Conservation (phyloP, 2,329 filamentous ascomycete species). For the Periconia digitata region DNA sequence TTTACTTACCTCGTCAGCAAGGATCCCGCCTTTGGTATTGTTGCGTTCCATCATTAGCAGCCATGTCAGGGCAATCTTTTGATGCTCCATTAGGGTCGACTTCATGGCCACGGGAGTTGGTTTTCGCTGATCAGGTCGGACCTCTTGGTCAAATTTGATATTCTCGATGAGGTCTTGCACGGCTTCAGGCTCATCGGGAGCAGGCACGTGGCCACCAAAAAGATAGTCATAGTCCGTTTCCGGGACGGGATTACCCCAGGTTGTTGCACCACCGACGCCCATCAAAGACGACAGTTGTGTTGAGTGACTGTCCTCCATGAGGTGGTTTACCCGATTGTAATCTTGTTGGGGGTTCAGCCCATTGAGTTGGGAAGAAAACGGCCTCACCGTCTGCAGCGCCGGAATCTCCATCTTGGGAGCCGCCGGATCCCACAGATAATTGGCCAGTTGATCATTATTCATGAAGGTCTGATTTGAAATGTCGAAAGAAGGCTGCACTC, state of each 20-base stretch:
- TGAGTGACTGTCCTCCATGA: too few species aligned
- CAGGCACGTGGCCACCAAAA: constrained; percentile 14
- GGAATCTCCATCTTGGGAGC: not conserved
- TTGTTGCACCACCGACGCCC: not conserved
- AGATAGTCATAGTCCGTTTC: not conserved
- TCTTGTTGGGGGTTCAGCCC: too few species aligned
- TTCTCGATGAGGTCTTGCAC: constrained; percentile 36
- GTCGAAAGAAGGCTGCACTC: constrained; percentile 9
- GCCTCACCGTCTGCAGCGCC: too few species aligned
- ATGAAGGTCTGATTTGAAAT: constrained; percentile 29
- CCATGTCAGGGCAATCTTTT: constrained; percentile 77
- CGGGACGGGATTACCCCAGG: constrained; percentile 4
- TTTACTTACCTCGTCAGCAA: constrained; percentile 45
- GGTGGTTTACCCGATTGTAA: too few species aligned
- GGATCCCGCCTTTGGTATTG: constrained; percentile 71
- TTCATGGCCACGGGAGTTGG: constrained; percentile 70
- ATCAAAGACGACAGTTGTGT: not conserved
- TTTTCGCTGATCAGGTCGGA: constrained; percentile 59
- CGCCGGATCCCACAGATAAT: constrained; percentile 19
- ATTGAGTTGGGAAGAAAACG: too few species aligned
- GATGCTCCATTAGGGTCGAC: constrained; percentile 75
- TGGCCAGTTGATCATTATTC: constrained; percentile 25
- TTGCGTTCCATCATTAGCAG: constrained; percentile 73
- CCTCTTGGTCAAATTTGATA: constrained; percentile 40
- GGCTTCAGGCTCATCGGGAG: constrained; percentile 18